These are phyloP conservation scores for Coniochaeta pulveracea DNA, from an alignment of 2,329 filamentous ascomycete species.

Conservation along the genomic window DNA sequence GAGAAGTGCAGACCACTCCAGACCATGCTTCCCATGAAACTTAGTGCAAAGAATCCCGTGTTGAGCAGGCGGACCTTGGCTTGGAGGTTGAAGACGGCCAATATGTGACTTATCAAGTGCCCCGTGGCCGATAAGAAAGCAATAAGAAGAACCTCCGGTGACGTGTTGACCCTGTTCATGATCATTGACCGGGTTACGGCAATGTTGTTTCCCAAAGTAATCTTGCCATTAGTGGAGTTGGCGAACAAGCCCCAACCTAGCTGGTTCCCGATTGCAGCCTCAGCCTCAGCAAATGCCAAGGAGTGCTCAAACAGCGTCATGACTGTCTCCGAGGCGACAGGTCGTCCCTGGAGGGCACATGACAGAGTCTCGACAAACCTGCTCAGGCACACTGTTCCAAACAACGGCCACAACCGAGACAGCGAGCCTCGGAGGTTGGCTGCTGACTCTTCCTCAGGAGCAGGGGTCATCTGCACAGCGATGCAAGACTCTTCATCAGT, in stretches of 20 bases:
- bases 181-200: conserved; percentile 54
- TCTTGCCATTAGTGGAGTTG: conserved; percentile 31
- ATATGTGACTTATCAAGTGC: conserved; percentile 71
- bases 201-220: conserved; percentile 24
- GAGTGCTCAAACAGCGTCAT: conserved; percentile 98
- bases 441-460: conserved; percentile 34
- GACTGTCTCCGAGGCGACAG: conserved; percentile 73
- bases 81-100: conserved; percentile 74
- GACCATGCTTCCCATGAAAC: conserved; percentile 77
- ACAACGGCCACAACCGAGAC: conserved; percentile 63
- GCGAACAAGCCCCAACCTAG: conserved; percentile 59
- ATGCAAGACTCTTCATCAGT: conserved; percentile 65
- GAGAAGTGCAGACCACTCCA: conserved; percentile 61
- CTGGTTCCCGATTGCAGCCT: conserved; percentile 73
- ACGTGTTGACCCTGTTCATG: conserved; percentile 71
- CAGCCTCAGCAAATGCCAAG: conserved; percentile 88
- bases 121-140: conserved; percentile 83
- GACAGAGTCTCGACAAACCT: conserved; percentile 84
- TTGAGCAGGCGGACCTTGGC: conserved; percentile 70
- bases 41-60: conserved; percentile 80
- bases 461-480: conserved; percentile 60
- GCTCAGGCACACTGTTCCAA: conserved; percentile 58
- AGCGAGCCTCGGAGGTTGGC: conserved; percentile 64
- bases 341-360: conserved; percentile 76
- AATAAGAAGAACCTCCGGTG: conserved; percentile 79